These are phyloP conservation scores for Saccharum officinarum DNA, from an alignment of 176 grass and related monocot species.

Conservation along the genomic window DNA sequence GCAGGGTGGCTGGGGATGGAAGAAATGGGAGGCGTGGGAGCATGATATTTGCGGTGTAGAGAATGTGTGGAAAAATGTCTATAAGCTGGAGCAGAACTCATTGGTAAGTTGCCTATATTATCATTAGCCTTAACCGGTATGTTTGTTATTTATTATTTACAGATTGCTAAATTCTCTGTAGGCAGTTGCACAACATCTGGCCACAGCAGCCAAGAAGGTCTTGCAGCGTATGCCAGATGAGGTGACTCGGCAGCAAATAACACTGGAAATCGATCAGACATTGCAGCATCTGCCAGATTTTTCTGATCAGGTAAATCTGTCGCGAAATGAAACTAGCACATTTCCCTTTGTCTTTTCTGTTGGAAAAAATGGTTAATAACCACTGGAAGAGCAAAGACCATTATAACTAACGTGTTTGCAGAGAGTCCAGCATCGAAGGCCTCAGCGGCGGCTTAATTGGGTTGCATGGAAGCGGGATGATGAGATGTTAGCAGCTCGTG, in stretches of 20 bases:
- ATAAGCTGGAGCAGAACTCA: background rate
- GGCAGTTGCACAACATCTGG: background rate
- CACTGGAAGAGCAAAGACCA: background rate
- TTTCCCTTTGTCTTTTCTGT: background rate
- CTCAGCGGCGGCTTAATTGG: background rate
- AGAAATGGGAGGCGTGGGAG: slow-evolving; percentile 31
- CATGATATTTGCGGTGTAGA: background rate
- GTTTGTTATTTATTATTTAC: background rate
- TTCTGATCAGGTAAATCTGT: background rate
- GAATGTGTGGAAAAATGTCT: background rate
- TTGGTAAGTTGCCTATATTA: slow-evolving; percentile 8
- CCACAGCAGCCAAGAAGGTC: background rate
- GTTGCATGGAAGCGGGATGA: background rate
- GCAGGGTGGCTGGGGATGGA: slow-evolving; percentile 34
- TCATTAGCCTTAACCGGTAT: background rate
- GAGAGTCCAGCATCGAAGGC: background rate
- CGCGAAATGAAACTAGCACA: background rate
- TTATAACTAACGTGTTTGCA: background rate
- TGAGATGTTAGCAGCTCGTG: background rate
- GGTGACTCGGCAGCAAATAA: background rate
- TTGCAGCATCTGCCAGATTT: background rate
- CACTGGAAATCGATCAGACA: background rate
- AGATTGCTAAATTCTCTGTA: slow-evolving; percentile 1
- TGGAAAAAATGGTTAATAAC: background rate
- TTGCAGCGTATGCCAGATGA: background rate